These are phyloP conservation scores for Erodium moschatum DNA, from an alignment of 441 rosid genomes.

Conservation along the genomic window DNA sequence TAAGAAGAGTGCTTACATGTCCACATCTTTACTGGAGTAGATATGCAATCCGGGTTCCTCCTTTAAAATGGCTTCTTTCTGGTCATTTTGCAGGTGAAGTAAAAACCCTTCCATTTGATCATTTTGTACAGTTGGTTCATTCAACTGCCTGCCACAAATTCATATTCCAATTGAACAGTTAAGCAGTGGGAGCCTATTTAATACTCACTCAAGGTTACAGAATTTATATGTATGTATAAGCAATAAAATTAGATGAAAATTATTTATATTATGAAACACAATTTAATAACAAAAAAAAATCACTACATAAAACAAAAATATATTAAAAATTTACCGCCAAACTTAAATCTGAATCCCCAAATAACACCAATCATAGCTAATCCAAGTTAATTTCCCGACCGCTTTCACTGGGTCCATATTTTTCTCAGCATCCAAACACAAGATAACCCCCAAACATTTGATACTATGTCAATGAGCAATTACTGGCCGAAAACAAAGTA, in stretches of 20 bases:
- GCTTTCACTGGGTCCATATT: not conserved
- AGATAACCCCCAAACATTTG: not conserved
- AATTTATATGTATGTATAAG: no score
- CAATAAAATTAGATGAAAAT: no score
- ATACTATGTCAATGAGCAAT: not conserved
- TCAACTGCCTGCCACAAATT: slow-evolving; percentile 43
- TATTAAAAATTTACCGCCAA: not conserved
- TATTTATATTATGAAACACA: no score
- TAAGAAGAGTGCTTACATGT: slow-evolving; percentile 48
- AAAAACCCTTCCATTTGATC: slow-evolving; percentile 86
- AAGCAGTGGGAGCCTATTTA: not conserved
- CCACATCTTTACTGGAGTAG: slow-evolving; percentile 80
- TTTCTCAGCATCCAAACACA: slow-evolving; percentile 9
- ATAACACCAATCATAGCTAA: not conserved
- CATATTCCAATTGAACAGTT: slow-evolving; percentile 9
- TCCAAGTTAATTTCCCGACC: not conserved
- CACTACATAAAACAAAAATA: not conserved
- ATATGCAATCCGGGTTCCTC: slow-evolving; percentile 61
- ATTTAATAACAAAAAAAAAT: no score
- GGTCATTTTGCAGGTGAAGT: slow-evolving; percentile 72
- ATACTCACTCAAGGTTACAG: no score
- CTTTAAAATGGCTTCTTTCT: slow-evolving; percentile 48
- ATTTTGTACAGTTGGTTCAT: slow-evolving; percentile 48
- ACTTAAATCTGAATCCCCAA: not conserved
- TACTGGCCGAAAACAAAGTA: not conserved